phyloP scores from a whole-genome alignment of 1,284 basidiomycete genomes.

The Exobasidium rhododendri region DNA sequence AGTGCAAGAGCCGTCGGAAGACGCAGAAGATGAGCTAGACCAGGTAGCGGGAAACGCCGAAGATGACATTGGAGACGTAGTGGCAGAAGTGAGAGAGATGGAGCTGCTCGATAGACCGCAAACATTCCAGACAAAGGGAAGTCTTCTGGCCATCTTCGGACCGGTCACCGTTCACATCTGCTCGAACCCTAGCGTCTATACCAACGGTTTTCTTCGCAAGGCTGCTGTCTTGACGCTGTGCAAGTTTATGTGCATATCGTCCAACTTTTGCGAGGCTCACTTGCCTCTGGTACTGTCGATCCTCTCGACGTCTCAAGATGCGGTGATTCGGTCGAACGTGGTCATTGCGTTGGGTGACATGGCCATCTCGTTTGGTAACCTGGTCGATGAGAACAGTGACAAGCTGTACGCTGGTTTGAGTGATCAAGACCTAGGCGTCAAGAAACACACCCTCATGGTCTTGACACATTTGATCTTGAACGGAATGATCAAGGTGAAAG shows the following conservation, averaged over 20 bases:
- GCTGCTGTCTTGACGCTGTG: constrained; percentile 84
- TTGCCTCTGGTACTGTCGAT: constrained; percentile 87
- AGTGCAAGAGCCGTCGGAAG: constrained; percentile 76
- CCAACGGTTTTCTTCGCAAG: constrained; percentile 77
- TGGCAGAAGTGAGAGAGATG: constrained; percentile 76
- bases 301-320: constrained; percentile 81
- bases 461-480: constrained; percentile 94
- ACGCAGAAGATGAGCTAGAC: constrained; percentile 73
- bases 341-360: constrained; percentile 96
- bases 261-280: constrained; percentile 86
- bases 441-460: constrained; percentile 99
- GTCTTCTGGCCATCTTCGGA: constrained; percentile 78
- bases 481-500: constrained; percentile 99
- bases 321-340: constrained; percentile 87
- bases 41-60: constrained; percentile 96
- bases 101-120: constrained; percentile 69
- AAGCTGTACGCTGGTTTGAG: constrained; percentile 89
- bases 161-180: constrained; percentile 87
- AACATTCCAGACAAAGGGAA: constrained; percentile 47
- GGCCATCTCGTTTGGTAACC: constrained; percentile 89
- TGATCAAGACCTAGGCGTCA: constrained; percentile 81
- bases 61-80: constrained; percentile 92
- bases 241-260: constrained; percentile 94
- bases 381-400: constrained; percentile 95
- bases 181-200: constrained; percentile 60